Conservation (phyloP, 805 yeast genomes). For the Starmerella roubikii region DNA sequence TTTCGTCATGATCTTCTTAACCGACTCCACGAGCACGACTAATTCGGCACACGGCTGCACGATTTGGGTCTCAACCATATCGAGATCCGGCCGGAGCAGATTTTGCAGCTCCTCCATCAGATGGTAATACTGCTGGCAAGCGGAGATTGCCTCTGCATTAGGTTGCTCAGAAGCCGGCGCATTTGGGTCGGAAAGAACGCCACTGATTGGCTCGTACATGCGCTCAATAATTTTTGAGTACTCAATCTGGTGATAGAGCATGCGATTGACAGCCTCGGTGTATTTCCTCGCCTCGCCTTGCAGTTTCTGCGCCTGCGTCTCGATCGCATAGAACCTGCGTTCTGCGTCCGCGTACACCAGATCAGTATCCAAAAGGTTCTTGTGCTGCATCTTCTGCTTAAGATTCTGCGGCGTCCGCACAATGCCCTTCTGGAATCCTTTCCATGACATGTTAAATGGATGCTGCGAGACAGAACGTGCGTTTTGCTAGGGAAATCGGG, state of each 20-base stretch:
- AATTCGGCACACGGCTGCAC: slow-evolving; percentile 87
- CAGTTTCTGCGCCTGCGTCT: slow-evolving; percentile 73
- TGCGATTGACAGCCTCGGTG: slow-evolving; percentile 81
- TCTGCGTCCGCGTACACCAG: slow-evolving; percentile 92
- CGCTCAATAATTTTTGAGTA: slow-evolving; percentile 93
- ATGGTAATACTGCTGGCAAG: slow-evolving; percentile 80
- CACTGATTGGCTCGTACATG: slow-evolving; percentile 90
- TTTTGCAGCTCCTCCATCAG: slow-evolving; percentile 77
- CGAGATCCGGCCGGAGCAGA: slow-evolving; percentile 81
- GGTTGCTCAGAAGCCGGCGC: slow-evolving; percentile 69
- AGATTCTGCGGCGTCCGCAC: slow-evolving; percentile 71
- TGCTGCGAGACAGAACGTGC: no score
- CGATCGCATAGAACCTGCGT: slow-evolving; percentile 86
- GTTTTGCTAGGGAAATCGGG: background rate
- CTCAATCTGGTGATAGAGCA: slow-evolving; percentile 86
- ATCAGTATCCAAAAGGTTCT: slow-evolving; percentile 52
- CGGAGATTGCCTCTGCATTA: slow-evolving; percentile 91
- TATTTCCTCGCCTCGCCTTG: slow-evolving; percentile 84
- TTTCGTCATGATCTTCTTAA: slow-evolving; percentile 88
- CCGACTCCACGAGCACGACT: slow-evolving; percentile 62
- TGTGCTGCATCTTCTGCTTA: slow-evolving; percentile 70
- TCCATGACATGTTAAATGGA: slow-evolving; percentile 22
- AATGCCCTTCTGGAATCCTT: slow-evolving; percentile 23
- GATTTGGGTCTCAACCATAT: slow-evolving; percentile 77
- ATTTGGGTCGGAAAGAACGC: slow-evolving; percentile 80